phyloP scores from a whole-genome alignment of 345 rosid genomes.

The Corchorus olitorius region DNA sequence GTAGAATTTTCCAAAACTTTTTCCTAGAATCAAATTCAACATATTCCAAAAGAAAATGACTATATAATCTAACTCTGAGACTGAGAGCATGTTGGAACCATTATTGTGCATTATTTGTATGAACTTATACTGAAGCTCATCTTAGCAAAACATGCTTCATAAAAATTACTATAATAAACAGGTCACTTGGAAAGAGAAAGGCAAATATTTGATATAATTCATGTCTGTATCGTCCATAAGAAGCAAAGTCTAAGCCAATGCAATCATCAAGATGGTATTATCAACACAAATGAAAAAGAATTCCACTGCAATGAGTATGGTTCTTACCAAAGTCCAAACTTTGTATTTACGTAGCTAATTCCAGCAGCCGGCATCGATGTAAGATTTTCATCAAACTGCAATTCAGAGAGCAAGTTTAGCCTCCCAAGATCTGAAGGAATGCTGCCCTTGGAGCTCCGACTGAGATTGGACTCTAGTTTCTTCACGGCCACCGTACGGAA shows the following conservation, averaged over 20 bases:
- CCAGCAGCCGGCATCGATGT: conserved; percentile 31
- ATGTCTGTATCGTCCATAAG: not conserved
- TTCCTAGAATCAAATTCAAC: not conserved
- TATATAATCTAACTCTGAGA: not conserved
- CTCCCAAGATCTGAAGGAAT: conserved; percentile 48
- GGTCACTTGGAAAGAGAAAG: too few species aligned
- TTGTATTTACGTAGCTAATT: conserved; percentile 48
- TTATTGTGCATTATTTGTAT: not conserved
- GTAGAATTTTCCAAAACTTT: not conserved
- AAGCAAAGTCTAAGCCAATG: too few species aligned
- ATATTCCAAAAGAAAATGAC: not conserved
- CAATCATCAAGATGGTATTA: not conserved
- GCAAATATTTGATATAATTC: not conserved
- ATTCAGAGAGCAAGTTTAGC: conserved; percentile 55
- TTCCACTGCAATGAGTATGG: not conserved
- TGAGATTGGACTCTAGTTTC: too few species aligned
- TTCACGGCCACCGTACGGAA: too few species aligned
- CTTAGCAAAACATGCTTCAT: not conserved
- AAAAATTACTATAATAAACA: not conserved
- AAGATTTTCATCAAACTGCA: conserved; percentile 55
- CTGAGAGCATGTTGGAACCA: not conserved
- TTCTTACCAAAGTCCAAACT: conserved; percentile 69
- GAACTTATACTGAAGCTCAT: not conserved
- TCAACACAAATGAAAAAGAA: not conserved
- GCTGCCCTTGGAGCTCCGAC: conserved; percentile 27